Evolutionary conservation across 163 green algal species (phyloP).

Genomic region (Scenedesmus sp.): DNA sequence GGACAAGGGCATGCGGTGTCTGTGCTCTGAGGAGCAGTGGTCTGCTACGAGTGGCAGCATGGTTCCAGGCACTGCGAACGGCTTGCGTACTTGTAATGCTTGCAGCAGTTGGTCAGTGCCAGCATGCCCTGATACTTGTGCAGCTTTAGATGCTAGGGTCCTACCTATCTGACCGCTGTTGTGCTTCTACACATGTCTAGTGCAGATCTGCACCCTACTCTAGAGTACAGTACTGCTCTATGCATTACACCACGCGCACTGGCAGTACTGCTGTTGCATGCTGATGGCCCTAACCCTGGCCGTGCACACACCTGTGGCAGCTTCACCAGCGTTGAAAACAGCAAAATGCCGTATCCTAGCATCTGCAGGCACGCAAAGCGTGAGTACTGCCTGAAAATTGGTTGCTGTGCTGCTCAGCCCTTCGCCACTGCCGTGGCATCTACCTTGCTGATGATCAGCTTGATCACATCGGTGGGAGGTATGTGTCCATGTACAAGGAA

Average conservation of each 20-base stretch:
- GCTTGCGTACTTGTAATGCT: not conserved
- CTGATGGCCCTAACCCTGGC: not conserved
- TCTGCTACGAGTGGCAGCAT: no score
- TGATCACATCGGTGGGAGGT: slow-evolving; percentile 44
- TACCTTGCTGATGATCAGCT: slow-evolving; percentile 64
- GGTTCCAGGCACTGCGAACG: no score
- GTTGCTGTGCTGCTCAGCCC: not conserved
- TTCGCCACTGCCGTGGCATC: not conserved
- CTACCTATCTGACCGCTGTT: not conserved
- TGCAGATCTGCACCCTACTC: no score
- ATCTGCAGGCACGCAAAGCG: slow-evolving; percentile 58
- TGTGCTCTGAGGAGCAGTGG: no score
- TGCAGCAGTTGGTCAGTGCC: not conserved
- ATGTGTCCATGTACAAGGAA: slow-evolving; percentile 28
- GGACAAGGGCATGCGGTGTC: no score
- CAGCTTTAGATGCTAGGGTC: not conserved
- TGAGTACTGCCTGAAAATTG: not conserved
- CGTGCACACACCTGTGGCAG: slow-evolving; percentile 78
- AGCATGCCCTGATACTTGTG: not conserved
- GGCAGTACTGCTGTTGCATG: not conserved
- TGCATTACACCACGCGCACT: not conserved
- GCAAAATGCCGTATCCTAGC: slow-evolving; percentile 88
- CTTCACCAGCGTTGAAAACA: slow-evolving; percentile 84
- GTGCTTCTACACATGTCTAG: not conserved
- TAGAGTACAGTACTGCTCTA: not conserved